These are phyloP conservation scores for Canavalia ensiformis DNA, from an alignment of 306 rosid genomes.

Conservation along the genomic window DNA sequence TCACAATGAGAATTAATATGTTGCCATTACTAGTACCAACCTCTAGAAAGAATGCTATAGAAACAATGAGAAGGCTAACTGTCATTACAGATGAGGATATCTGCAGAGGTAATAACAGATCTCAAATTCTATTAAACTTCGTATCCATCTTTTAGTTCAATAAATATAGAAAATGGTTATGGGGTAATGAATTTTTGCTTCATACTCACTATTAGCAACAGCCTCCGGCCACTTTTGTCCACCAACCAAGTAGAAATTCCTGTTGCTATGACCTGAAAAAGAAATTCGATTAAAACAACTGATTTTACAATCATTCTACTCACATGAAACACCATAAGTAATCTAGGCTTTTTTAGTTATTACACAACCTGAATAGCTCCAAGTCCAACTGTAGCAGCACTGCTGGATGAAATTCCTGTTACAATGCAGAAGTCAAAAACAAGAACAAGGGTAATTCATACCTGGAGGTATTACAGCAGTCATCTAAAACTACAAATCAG, in stretches of 20 bases:
- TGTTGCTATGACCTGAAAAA: constrained; percentile 71
- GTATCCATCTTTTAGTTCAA: constrained; percentile 11
- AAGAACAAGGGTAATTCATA: constrained; percentile 36
- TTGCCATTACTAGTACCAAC: constrained; percentile 50
- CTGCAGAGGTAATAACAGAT: constrained; percentile 55
- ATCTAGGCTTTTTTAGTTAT: constrained; percentile 1
- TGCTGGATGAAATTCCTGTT: constrained; percentile 76
- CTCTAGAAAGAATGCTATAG: constrained; percentile 75
- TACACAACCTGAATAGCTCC: constrained; percentile 77
- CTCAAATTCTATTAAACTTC: constrained; percentile 32
- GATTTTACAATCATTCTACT: constrained; percentile 32
- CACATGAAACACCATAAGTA: not conserved
- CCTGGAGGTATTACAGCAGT: constrained; percentile 19
- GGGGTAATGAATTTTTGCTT: constrained; percentile 18
- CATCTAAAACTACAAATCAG: constrained; percentile 24
- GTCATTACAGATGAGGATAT: constrained; percentile 76
- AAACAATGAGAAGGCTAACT: constrained; percentile 72
- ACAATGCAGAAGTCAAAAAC: constrained; percentile 46
- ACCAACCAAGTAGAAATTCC: constrained; percentile 82
- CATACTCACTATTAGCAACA: constrained; percentile 71
- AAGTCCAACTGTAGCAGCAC: constrained; percentile 73
- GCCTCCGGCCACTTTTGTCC: constrained; percentile 84
- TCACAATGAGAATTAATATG: constrained; percentile 38
- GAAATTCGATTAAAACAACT: constrained; percentile 29
- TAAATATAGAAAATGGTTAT: not conserved